These are phyloP conservation scores for Amanita brunnescens DNA, from an alignment of 768 basidiomycete genomes.

Conservation along the genomic window DNA sequence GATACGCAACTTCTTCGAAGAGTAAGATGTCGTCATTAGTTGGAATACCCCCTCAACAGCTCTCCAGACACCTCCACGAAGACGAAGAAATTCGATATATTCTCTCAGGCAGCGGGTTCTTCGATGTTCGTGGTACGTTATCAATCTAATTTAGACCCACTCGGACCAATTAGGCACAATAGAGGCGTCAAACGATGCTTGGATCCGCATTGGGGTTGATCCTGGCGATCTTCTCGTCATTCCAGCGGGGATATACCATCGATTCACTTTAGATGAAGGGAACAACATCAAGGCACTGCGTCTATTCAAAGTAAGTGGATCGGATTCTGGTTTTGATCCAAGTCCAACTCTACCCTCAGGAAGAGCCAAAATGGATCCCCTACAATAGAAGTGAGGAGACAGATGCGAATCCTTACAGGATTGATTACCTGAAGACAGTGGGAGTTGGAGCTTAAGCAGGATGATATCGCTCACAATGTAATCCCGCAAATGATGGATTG, in stretches of 20 bases:
- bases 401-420: conserved; percentile 54
- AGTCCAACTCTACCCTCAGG: conserved; percentile 33
- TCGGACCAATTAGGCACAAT: neutral
- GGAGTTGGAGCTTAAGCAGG: conserved; percentile 28
- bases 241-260: conserved; percentile 89
- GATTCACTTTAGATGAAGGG: conserved; percentile 79
- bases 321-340: neutral
- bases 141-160: neutral
- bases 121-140: conserved; percentile 75
- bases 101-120: conserved; percentile 81
- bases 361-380: conserved; percentile 88
- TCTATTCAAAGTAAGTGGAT: conserved; percentile 63
- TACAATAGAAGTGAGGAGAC: conserved; percentile 55
- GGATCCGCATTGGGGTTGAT: conserved; percentile 74
- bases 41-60: neutral
- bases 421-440: conserved; percentile 50
- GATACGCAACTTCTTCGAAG: conserved; percentile 76
- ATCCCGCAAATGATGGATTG: neutral
- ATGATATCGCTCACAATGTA: neutral
- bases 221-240: conserved; percentile 82
- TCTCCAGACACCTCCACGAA: conserved; percentile 79
- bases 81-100: conserved; percentile 94
- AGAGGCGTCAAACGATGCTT: conserved; percentile 61
- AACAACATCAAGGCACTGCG: conserved; percentile 72
- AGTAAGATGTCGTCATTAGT: conserved; percentile 37